phyloP scores from a whole-genome alignment of 2,329 filamentous ascomycete genomes.

The Arthrobotrys sphaeroides region DNA sequence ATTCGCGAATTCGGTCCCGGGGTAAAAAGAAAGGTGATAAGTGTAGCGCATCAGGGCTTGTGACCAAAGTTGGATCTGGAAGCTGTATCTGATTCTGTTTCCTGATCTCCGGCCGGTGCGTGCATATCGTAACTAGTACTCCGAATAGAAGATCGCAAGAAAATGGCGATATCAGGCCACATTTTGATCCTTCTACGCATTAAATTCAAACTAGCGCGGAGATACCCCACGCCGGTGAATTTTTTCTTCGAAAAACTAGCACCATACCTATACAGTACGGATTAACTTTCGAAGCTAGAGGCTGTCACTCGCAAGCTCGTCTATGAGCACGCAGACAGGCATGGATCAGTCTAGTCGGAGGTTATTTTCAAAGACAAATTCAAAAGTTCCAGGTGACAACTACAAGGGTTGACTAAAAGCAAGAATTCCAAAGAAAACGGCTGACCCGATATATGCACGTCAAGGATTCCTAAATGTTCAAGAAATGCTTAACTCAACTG shows the following conservation, averaged over 20 bases:
- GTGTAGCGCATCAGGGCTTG: not conserved
- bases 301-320: too few species aligned
- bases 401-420: not conserved
- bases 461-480: not conserved
- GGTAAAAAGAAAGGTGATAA: too few species aligned
- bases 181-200: not conserved
- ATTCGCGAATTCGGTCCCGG: too few species aligned
- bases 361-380: constrained; percentile 8
- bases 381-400: not conserved
- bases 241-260: not conserved
- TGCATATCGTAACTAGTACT: too few species aligned
- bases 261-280: too few species aligned
- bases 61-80: not conserved
- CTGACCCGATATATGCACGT: constrained; percentile 18
- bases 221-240: not conserved
- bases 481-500: constrained; percentile 31
- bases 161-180: constrained; percentile 1
- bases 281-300: not conserved
- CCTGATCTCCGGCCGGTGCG: constrained; percentile 1
- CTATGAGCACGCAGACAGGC: too few species aligned
- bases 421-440: not conserved
- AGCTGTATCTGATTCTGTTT: not conserved
- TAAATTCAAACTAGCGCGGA: not conserved
- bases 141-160: not conserved
- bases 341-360: too few species aligned